phyloP scores from a whole-genome alignment of 345 rosid species.

The Murraya koenigii region DNA sequence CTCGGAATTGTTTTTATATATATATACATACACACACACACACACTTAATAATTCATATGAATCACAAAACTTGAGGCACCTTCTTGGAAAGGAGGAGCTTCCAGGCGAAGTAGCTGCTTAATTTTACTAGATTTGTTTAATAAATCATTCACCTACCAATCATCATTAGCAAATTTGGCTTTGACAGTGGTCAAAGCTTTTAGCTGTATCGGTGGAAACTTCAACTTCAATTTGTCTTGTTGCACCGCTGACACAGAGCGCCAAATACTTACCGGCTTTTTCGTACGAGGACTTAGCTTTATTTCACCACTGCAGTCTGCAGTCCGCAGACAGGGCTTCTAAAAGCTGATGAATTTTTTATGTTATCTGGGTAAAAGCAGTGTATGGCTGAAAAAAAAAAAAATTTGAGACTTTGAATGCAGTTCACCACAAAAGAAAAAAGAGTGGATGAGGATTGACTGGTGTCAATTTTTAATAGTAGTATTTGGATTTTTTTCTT shows the following conservation, averaged over 20 bases:
- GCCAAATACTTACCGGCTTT: not conserved
- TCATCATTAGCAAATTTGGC: no score
- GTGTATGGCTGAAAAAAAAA: not conserved
- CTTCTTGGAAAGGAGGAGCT: no score
- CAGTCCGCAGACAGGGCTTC: not conserved
- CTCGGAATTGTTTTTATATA: not conserved
- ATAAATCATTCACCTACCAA: no score
- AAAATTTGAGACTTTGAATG: not conserved
- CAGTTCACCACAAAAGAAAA: not conserved
- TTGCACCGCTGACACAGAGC: not conserved
- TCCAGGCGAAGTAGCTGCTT: no score
- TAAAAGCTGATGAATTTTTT: not conserved
- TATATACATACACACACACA: no score
- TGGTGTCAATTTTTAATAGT: not conserved
- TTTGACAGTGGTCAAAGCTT: not conserved
- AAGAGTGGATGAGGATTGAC: not conserved
- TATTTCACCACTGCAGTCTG: not conserved
- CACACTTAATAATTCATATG: no score
- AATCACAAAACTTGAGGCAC: not conserved
- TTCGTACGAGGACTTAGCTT: not conserved
- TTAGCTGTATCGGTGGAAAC: constrained; percentile 8
- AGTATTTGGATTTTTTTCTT: no score
- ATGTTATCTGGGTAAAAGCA: constrained; percentile 3
- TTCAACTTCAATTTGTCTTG: not conserved
- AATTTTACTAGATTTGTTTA: no score